phyloP scores from a whole-genome alignment of 73 alveolate genomes.

The Paramecium sonneborni region DNA sequence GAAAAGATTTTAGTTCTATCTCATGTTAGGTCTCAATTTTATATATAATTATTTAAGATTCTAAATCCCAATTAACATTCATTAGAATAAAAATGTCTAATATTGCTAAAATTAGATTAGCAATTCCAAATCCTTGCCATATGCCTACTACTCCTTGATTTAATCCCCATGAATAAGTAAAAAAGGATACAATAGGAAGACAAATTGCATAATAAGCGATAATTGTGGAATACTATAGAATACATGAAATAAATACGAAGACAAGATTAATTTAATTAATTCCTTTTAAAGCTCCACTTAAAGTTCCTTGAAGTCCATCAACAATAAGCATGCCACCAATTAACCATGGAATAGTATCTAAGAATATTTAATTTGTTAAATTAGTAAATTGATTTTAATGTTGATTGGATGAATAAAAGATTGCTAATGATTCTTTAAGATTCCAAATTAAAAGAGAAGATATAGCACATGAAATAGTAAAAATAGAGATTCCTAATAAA shows the following conservation, averaged over 20 bases:
- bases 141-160: conserved; percentile 18
- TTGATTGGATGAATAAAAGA: neutral
- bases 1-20: neutral
- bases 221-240: neutral
- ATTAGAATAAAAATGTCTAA: neutral
- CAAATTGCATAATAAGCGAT: conserved; percentile 8
- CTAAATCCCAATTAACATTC: neutral
- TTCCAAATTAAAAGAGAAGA: neutral
- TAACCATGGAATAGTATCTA: neutral
- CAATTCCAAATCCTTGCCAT: conserved; percentile 28
- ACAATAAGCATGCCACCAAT: neutral
- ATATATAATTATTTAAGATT: neutral
- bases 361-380: neutral
- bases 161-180: conserved; percentile 30
- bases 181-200: neutral
- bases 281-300: conserved; percentile 45
- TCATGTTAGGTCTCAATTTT: neutral
- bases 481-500: neutral
- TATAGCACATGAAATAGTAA: neutral
- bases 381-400: neutral
- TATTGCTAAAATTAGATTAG: neutral
- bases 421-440: neutral
- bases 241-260: neutral
- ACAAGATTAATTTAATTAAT: neutral
- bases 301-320: conserved; percentile 5